Percentiles rank a stretch among this genome's conserved stretches.
phyloP scores from a whole-genome alignment of 2,329 filamentous ascomycete species.

The Macroventuria anomochaeta region DNA sequence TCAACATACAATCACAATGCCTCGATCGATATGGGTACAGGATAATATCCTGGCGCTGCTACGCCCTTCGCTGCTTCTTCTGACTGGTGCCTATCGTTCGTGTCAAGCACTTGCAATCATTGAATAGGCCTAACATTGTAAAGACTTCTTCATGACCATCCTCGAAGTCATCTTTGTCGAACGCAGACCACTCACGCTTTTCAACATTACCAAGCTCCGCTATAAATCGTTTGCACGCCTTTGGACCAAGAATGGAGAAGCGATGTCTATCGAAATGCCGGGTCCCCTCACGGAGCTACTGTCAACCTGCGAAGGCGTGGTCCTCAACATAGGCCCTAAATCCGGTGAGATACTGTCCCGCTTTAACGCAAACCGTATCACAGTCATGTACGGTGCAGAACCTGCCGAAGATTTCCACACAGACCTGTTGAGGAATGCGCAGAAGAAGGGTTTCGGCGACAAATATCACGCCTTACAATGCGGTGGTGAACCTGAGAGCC shows the following conservation, averaged over 20 bases:
- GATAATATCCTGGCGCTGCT: constrained; percentile 35
- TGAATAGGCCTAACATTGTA: neutral
- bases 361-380: constrained; percentile 54
- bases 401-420: constrained; percentile 58
- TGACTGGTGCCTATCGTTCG: constrained; percentile 38
- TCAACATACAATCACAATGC: constrained; percentile 7
- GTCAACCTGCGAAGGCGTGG: constrained; percentile 34
- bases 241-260: constrained; percentile 45
- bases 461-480: constrained; percentile 60
- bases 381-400: constrained; percentile 61
- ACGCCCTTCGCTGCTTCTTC: constrained; percentile 38
- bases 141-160: constrained; percentile 46
- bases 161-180: constrained; percentile 41
- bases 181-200: constrained; percentile 33
- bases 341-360: constrained; percentile 58
- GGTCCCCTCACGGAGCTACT: constrained; percentile 39
- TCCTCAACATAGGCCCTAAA: constrained; percentile 57
- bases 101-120: neutral
- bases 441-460: constrained; percentile 50
- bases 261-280: constrained; percentile 48
- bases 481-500: constrained; percentile 55
- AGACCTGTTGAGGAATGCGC: constrained; percentile 51
- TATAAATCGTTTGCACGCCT: constrained; percentile 45
- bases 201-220: constrained; percentile 40
- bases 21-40: constrained; percentile 21